Percentiles rank a stretch among this genome's conserved stretches.
Evolutionary conservation across 306 rosid genomes (phyloP).

Genomic region (Spatholobus suberectus): DNA sequence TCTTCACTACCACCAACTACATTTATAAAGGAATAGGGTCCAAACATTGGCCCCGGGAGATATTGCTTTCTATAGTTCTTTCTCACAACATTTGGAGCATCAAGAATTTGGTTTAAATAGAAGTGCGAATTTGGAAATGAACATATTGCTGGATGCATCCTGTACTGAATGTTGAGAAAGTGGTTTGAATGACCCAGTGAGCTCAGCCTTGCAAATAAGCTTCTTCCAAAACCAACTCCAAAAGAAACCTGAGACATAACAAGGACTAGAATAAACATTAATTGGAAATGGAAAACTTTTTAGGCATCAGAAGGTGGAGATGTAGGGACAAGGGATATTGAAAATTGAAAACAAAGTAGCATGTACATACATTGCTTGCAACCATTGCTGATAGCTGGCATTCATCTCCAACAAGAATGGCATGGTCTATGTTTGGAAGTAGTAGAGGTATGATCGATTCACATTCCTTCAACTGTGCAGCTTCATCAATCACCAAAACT

Average conservation of each 20-base stretch:
- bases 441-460: conserved; percentile 74
- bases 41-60: conserved; percentile 67
- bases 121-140: conserved; percentile 67
- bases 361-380: conserved; percentile 57
- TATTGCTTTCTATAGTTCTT: conserved; percentile 52
- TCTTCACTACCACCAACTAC: conserved; percentile 73
- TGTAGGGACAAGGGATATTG: neutral
- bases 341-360: neutral
- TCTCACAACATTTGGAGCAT: conserved; percentile 61
- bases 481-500: conserved; percentile 79
- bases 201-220: conserved; percentile 73
- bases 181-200: conserved; percentile 53
- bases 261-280: neutral
- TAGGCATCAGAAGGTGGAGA: neutral
- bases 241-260: conserved; percentile 51
- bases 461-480: conserved; percentile 77
- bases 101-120: conserved; percentile 54
- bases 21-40: conserved; percentile 76
- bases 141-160: conserved; percentile 85
- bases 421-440: conserved; percentile 60
- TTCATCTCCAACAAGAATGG: conserved; percentile 82
- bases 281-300: neutral
- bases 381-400: conserved; percentile 75
- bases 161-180: conserved; percentile 68
- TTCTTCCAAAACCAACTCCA: conserved; percentile 72